phyloP scores from a whole-genome alignment of 345 rosid species.

The Corymbia maculata region DNA sequence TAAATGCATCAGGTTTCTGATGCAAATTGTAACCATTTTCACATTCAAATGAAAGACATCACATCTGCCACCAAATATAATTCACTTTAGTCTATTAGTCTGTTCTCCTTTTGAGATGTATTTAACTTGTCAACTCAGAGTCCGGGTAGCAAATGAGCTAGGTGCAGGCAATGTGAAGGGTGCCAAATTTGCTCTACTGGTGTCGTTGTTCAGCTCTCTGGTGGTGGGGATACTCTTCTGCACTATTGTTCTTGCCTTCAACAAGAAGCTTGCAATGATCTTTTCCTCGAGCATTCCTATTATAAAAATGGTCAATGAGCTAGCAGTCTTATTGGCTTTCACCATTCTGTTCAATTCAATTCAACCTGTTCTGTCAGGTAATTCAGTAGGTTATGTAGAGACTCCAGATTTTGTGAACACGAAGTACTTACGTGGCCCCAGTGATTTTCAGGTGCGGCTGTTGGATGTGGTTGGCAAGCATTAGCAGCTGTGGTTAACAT shows the following conservation, averaged over 20 bases:
- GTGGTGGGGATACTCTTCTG: slow-evolving; percentile 25
- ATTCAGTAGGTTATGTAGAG: background rate
- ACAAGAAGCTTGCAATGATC: slow-evolving; percentile 27
- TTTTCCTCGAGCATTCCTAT: slow-evolving; percentile 35
- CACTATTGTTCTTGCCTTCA: slow-evolving; percentile 24
- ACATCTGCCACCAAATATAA: background rate
- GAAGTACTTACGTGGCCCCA: background rate
- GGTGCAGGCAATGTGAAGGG: slow-evolving; percentile 43
- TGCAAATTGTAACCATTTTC: background rate
- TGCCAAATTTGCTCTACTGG: slow-evolving; percentile 43
- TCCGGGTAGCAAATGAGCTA: slow-evolving; percentile 45
- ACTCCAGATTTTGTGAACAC: background rate
- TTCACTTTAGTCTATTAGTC: background rate
- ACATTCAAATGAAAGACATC: background rate
- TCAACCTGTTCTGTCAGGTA: slow-evolving; percentile 57
- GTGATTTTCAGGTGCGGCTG: slow-evolving; percentile 30
- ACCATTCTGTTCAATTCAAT: slow-evolving; percentile 44
- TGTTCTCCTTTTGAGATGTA: background rate
- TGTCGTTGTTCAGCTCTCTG: slow-evolving; percentile 26
- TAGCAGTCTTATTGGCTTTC: slow-evolving; percentile 30
- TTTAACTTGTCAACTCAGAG: slow-evolving; percentile 10
- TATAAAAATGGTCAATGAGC: slow-evolving; percentile 21
- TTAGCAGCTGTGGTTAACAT: slow-evolving; percentile 31
- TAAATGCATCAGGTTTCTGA: background rate
- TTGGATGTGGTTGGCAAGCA: slow-evolving; percentile 52